Conservation (phyloP, 2,329 filamentous ascomycete genomes). For the Ascochyta pisi region DNA sequence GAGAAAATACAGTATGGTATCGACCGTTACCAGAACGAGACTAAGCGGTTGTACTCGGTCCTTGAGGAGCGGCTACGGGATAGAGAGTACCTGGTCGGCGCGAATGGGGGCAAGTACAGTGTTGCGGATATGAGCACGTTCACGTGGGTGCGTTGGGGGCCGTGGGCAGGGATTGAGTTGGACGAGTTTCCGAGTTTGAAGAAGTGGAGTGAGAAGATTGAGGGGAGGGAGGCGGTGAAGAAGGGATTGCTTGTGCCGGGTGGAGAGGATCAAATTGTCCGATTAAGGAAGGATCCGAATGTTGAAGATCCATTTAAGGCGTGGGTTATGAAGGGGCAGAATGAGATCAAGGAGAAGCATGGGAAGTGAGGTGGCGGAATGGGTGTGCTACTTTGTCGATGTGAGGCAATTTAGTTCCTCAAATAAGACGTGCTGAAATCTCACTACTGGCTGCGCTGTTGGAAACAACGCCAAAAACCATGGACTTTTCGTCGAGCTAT, state of each 20-base stretch:
- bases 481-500: too few relatives aligned
- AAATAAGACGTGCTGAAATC: background rate
- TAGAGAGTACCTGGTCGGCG: conserved; percentile 64
- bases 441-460: too few relatives aligned
- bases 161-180: conserved; percentile 69
- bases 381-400: background rate
- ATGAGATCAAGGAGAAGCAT: conserved; percentile 28
- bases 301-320: conserved; percentile 34
- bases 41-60: conserved; percentile 76
- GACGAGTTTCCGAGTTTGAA: conserved; percentile 67
- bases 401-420: background rate
- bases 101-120: conserved; percentile 60
- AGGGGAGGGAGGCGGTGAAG: conserved; percentile 51
- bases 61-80: conserved; percentile 71
- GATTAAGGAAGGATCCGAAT: conserved; percentile 29
- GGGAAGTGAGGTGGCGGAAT: conserved; percentile 9
- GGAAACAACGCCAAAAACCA: too few relatives aligned
- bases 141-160: conserved; percentile 73
- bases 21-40: conserved; percentile 81
- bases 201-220: conserved; percentile 57
- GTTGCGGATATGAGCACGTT: conserved; percentile 76
- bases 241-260: conserved; percentile 59
- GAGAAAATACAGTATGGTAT: conserved; percentile 81
- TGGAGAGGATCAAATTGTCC: conserved; percentile 36
- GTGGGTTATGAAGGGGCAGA: conserved; percentile 33